Percentiles rank a stretch among this genome's conserved stretches.
These are phyloP conservation scores for Orobanche coerulescens DNA, from an alignment of 257 asterid species.

Conservation along the genomic window DNA sequence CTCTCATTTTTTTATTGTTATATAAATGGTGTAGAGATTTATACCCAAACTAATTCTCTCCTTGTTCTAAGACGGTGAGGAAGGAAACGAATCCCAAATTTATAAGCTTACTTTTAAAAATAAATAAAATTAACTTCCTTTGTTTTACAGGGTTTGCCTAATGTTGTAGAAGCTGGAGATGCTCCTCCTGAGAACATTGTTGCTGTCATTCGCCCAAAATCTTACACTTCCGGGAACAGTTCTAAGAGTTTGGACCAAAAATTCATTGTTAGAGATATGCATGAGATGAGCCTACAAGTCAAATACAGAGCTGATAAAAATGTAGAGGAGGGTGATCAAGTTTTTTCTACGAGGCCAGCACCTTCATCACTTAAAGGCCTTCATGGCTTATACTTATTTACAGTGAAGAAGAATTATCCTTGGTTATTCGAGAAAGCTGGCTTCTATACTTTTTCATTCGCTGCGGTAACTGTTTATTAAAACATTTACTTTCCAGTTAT, in stretches of 20 bases:
- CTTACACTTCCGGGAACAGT: conserved; percentile 21
- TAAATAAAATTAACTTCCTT: background rate
- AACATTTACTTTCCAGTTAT: background rate
- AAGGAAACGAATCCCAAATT: background rate
- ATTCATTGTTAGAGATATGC: conserved; percentile 33
- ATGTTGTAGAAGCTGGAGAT: conserved; percentile 42
- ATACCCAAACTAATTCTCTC: background rate
- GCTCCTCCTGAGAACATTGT: conserved; percentile 38
- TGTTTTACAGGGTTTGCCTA: conserved; percentile 40
- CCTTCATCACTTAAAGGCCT: conserved; percentile 32
- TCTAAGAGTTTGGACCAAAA: conserved; percentile 41
- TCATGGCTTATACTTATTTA: conserved; percentile 44
- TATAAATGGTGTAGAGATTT: background rate
- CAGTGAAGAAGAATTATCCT: conserved; percentile 23
- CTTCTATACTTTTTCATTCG: conserved; percentile 33
- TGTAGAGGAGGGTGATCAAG: conserved; percentile 2
- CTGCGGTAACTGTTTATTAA: conserved; percentile 40
- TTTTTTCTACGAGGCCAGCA: conserved; percentile 24
- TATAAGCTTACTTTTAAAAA: background rate
- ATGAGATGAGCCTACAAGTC: conserved; percentile 34
- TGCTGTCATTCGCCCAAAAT: conserved; percentile 54
- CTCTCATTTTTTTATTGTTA: background rate
- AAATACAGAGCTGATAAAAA: background rate
- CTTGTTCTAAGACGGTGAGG: background rate
- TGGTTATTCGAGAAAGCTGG: conserved; percentile 46